These are phyloP conservation scores for Termitomyces sp. DNA, from an alignment of 768 basidiomycete species.

Conservation along the genomic window DNA sequence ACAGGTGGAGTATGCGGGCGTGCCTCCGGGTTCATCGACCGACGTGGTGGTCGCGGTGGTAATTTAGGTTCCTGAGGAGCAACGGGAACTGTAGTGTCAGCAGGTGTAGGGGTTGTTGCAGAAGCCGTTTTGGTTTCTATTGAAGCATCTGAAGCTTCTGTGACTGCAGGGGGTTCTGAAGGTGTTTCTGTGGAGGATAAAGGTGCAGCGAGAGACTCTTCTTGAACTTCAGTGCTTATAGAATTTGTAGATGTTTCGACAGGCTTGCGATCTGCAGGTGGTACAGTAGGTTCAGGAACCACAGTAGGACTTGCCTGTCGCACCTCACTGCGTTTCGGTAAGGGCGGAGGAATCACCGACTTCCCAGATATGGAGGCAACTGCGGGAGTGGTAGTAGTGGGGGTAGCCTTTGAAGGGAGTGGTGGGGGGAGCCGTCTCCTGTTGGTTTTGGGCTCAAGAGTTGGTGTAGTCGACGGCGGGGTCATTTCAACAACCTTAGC, in stretches of 20 bases:
- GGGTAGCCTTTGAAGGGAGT: slow-evolving; percentile 11
- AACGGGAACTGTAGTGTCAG: not conserved
- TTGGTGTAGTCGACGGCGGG: slow-evolving; percentile 4
- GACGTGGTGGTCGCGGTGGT: slow-evolving; percentile 15
- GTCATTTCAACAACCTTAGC: not conserved
- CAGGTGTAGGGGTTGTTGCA: not conserved
- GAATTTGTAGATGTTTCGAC: not conserved
- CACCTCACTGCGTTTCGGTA: slow-evolving; percentile 44
- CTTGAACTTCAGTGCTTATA: not conserved
- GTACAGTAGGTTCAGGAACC: not conserved
- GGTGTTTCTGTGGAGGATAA: not conserved
- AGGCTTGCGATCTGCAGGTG: not conserved
- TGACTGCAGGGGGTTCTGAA: not conserved
- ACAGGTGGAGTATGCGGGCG: slow-evolving; percentile 34
- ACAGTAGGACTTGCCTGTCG: slow-evolving; percentile 19
- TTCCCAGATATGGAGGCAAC: slow-evolving; percentile 18
- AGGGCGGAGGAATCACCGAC: slow-evolving; percentile 35
- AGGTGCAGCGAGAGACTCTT: not conserved
- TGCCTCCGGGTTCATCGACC: slow-evolving; percentile 32
- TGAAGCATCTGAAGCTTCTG: not conserved
- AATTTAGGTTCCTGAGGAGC: slow-evolving; percentile 6
- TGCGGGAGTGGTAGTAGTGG: slow-evolving; percentile 12
- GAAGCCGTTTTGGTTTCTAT: not conserved
- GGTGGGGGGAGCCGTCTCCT: slow-evolving; percentile 27
- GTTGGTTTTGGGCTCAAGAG: slow-evolving; percentile 13